Conservation (phyloP, 2,329 filamentous ascomycete genomes). For the Aschersonia sp. region DNA sequence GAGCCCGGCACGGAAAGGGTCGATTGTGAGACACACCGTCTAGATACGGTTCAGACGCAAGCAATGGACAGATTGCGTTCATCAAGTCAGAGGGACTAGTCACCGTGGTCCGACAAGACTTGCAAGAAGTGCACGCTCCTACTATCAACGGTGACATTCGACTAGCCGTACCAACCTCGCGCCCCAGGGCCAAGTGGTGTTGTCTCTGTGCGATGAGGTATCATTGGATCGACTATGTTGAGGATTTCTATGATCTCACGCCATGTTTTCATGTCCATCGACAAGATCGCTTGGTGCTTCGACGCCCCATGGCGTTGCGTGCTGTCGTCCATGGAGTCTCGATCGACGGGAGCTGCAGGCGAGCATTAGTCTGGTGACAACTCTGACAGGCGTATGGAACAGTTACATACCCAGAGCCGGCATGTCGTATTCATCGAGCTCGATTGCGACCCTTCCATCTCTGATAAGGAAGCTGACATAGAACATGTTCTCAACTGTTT, state of each 20-base stretch:
- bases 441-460: conserved; percentile 66
- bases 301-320: conserved; percentile 35
- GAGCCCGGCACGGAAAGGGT: too few species aligned
- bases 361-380: neutral
- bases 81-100: too few species aligned
- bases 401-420: conserved; percentile 62
- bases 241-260: conserved; percentile 61
- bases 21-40: too few species aligned
- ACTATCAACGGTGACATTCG: neutral
- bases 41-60: too few species aligned
- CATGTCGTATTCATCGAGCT: conserved; percentile 55
- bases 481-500: conserved; percentile 94
- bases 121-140: neutral
- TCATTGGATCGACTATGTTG: conserved; percentile 65
- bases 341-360: conserved; percentile 17
- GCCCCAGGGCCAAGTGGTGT: conserved; percentile 34
- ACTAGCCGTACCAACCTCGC: conserved; percentile 51
- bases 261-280: conserved; percentile 79
- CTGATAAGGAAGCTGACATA: conserved; percentile 89
- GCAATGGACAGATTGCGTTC: too few species aligned
- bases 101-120: too few species aligned
- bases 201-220: conserved; percentile 61
- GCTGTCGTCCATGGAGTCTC: conserved; percentile 31
- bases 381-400: neutral
- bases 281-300: conserved; percentile 76